These are phyloP conservation scores for Malus sieversii DNA, from an alignment of 306 rosid genomes.

Conservation along the genomic window DNA sequence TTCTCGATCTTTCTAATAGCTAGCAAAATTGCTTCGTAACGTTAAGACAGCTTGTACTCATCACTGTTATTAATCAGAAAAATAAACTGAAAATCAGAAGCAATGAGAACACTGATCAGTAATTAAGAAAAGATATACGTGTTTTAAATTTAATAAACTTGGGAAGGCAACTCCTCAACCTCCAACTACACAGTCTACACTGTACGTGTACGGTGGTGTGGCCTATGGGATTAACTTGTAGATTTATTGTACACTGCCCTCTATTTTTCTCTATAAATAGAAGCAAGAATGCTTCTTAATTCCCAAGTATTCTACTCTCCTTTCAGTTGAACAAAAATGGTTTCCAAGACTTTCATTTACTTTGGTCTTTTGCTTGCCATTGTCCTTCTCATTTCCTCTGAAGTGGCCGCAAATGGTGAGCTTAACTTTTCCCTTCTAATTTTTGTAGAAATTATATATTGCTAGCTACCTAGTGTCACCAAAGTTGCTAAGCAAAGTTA, in stretches of 20 bases:
- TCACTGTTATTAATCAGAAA: background rate
- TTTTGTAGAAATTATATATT: background rate
- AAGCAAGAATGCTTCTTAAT: background rate
- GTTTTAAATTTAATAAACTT: background rate
- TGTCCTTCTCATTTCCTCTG: slow-evolving; percentile 22
- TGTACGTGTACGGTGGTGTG: background rate
- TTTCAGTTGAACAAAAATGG: slow-evolving; percentile 21
- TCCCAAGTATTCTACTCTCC: slow-evolving; percentile 10
- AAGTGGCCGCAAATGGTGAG: slow-evolving; percentile 16
- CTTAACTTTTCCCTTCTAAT: background rate
- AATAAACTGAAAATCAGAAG: background rate
- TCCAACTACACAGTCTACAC: background rate
- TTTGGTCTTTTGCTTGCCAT: slow-evolving; percentile 32
- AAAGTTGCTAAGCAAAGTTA: too few species aligned
- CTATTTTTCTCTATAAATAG: slow-evolving; percentile 20
- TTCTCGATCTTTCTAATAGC: too few species aligned
- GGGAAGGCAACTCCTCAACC: background rate
- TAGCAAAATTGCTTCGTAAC: too few species aligned
- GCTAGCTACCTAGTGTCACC: too few species aligned
- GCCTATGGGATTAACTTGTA: background rate
- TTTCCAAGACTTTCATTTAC: slow-evolving; percentile 24
- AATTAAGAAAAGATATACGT: background rate
- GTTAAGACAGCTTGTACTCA: too few species aligned
- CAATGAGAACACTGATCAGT: background rate
- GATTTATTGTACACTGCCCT: background rate